phyloP scores from a whole-genome alignment of 352 stramenopile species.

The Globisporangium takayamanum region DNA sequence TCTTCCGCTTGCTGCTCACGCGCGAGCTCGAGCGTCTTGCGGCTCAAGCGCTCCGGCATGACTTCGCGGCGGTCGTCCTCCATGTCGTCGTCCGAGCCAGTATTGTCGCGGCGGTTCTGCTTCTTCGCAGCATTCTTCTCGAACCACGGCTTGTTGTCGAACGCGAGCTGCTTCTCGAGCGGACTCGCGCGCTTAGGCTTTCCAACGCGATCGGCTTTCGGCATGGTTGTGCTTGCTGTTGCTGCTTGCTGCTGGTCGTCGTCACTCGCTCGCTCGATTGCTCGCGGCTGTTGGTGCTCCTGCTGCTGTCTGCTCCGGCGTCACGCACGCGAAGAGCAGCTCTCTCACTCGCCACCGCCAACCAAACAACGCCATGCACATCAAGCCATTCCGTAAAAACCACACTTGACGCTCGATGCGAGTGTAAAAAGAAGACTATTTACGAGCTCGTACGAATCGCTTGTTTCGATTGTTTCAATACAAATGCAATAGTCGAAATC shows the following conservation, averaged over 20 bases:
- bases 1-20: constrained; percentile 78
- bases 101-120: constrained; percentile 20
- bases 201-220: constrained; percentile 48
- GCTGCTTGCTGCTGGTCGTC: not conserved
- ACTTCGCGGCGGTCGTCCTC: constrained; percentile 60
- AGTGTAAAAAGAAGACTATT: not conserved
- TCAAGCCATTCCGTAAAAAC: constrained; percentile 18
- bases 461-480: too few species aligned
- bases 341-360: constrained; percentile 9
- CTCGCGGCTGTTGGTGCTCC: constrained; percentile 1
- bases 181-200: constrained; percentile 83
- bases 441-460: too few species aligned
- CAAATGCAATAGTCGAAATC: not conserved
- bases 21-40: constrained; percentile 73
- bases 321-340: not conserved
- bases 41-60: constrained; percentile 75
- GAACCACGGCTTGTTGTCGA: constrained; percentile 84
- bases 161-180: constrained; percentile 84
- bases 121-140: constrained; percentile 45
- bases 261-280: not conserved
- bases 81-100: constrained; percentile 40
- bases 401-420: not conserved
- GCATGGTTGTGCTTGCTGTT: constrained; percentile 30
- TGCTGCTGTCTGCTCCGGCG: constrained; percentile 1
- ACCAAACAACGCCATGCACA: constrained; percentile 8